Conservation (phyloP, 108 stramenopile genomes). For the Aurantiochytrium sp. region DNA sequence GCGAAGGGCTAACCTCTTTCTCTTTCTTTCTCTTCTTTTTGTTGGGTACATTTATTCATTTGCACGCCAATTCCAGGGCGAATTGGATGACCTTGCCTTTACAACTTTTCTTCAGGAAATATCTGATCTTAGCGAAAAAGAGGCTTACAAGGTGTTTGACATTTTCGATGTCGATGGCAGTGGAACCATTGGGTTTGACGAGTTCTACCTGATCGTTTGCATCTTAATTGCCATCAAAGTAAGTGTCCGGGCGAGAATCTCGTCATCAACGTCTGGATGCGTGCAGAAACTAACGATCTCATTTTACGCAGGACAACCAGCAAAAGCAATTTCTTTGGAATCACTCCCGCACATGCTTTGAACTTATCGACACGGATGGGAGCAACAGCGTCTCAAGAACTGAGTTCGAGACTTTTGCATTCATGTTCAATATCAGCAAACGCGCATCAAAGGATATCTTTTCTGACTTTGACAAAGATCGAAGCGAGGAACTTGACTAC, state of each 20-base stretch:
- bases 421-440: conserved; percentile 9
- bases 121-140: background rate
- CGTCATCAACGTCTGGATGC: no score
- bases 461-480: background rate
- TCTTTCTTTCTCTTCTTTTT: background rate
- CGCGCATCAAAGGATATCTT: background rate
- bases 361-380: background rate
- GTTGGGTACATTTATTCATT: background rate
- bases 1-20: background rate
- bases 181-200: background rate
- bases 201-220: background rate
- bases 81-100: conserved; percentile 4
- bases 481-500: background rate
- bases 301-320: background rate
- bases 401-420: conserved; percentile 12
- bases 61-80: background rate
- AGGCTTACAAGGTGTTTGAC: conserved; percentile 7
- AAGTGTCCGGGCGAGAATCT: background rate
- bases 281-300: no score
- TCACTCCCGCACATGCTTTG: background rate
- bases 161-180: background rate
- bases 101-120: background rate
- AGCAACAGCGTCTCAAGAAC: background rate
- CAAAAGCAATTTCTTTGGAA: conserved; percentile 16
- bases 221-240: background rate